Evolutionary conservation across 2,329 filamentous ascomycete genomes (phyloP).

Genomic region (Talaromyces verruculosus): DNA sequence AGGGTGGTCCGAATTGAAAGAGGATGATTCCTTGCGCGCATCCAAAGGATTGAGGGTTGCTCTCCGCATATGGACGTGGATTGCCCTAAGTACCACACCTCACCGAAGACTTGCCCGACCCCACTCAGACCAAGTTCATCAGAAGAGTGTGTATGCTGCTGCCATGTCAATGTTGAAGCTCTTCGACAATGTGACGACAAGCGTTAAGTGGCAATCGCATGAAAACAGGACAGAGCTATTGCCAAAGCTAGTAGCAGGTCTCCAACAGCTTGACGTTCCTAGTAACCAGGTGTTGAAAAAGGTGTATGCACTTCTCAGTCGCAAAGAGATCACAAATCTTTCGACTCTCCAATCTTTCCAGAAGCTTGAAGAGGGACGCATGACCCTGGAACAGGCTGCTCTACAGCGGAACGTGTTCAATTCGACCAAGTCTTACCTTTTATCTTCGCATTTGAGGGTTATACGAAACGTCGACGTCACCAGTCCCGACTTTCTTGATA

Average conservation of each 20-base stretch:
- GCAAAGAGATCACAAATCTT: slow-evolving; percentile 27
- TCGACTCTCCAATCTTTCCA: slow-evolving; percentile 28
- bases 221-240: slow-evolving; percentile 28
- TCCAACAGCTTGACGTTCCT: slow-evolving; percentile 34
- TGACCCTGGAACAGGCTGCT: slow-evolving; percentile 33
- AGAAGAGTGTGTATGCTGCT: slow-evolving; percentile 26
- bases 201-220: slow-evolving; percentile 19
- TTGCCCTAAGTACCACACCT: slow-evolving; percentile 29
- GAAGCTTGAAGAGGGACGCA: slow-evolving; percentile 30
- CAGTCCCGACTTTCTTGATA: slow-evolving; percentile 32
- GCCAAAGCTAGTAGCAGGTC: slow-evolving; percentile 29
- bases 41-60: slow-evolving; percentile 27
- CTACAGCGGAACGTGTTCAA: slow-evolving; percentile 30
- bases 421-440: slow-evolving; percentile 29
- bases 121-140: not conserved
- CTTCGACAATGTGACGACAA: slow-evolving; percentile 28
- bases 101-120: slow-evolving; percentile 26
- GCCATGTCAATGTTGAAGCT: slow-evolving; percentile 30
- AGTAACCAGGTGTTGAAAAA: slow-evolving; percentile 32
- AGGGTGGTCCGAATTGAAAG: slow-evolving; percentile 29
- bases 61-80: slow-evolving; percentile 37
- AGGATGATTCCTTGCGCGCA: slow-evolving; percentile 1
- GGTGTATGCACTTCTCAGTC: slow-evolving; percentile 30
- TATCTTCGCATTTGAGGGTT: slow-evolving; percentile 33
- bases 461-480: slow-evolving; percentile 38